These are phyloP conservation scores for Aplosporella prunicola DNA, from an alignment of 2,329 filamentous ascomycete genomes.

Conservation along the genomic window DNA sequence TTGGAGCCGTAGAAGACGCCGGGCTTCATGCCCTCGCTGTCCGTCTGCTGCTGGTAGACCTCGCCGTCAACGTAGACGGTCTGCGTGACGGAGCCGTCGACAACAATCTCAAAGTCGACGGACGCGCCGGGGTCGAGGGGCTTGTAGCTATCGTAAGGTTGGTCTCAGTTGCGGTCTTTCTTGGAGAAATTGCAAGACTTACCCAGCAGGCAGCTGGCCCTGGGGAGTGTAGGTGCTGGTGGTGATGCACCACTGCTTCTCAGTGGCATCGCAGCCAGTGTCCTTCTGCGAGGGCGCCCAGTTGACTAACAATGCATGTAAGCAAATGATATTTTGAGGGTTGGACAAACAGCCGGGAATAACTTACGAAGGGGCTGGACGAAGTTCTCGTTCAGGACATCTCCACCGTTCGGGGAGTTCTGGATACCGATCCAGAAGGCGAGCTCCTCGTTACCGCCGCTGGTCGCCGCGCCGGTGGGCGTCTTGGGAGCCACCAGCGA, in stretches of 20 bases:
- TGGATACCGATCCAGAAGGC: slow-evolving; percentile 11
- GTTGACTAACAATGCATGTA: no score
- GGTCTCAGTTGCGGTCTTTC: not conserved
- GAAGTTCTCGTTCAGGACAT: slow-evolving; percentile 10
- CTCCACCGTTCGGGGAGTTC: slow-evolving; percentile 3
- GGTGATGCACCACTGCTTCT: slow-evolving; percentile 12
- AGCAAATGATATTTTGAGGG: no score
- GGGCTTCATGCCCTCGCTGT: slow-evolving; percentile 9
- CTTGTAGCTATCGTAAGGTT: not conserved
- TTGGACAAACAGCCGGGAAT: no score
- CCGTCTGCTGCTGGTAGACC: slow-evolving; percentile 5
- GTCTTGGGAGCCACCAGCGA: slow-evolving; percentile 4
- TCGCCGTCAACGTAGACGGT: slow-evolving; percentile 6
- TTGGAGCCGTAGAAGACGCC: slow-evolving; percentile 16
- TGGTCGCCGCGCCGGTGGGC: slow-evolving; percentile 7
- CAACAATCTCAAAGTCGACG: no score
- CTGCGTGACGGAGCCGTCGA: no score
- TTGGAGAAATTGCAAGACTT: no score
- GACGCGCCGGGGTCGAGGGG: not conserved
- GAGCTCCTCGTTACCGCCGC: slow-evolving; percentile 1
- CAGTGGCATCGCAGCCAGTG: slow-evolving; percentile 4
- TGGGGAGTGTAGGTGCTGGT: slow-evolving; percentile 10
- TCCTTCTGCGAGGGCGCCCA: no score
- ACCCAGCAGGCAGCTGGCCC: not conserved
- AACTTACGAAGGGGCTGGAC: slow-evolving; percentile 12